Evolutionary conservation across 78 protist genomes (phyloP), one percentile per base, ranked within the genome.

Genomic region (Tieghemostelium lacteum): DNA sequence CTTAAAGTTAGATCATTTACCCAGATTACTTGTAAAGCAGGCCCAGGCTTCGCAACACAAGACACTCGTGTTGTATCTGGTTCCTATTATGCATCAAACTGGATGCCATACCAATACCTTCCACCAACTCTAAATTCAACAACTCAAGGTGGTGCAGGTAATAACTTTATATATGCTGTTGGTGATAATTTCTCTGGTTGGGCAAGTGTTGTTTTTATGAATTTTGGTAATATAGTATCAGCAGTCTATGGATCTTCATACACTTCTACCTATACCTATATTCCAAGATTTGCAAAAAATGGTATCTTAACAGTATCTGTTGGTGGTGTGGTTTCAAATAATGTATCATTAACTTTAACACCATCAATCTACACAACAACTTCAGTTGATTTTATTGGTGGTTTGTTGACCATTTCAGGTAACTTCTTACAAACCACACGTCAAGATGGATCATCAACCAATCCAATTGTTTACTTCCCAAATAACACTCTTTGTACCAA

Each of bases 401-500:
- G 75, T 50, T 5, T 29, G 7, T 49, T 70, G 14, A 70, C 55
- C 14, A 49, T 70, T 50, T 28, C 20, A 26, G 75, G 75, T 28
- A 33, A 70, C 60, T 70, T 29, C 28, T 50, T 70, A 24, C 40
- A 70, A 29, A 70, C 55, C 1, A 7, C 24, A 5, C 5, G 6
- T 26, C 10, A 6, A 17, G 49, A 40, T 28, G 36, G 36, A n/a
- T 31, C 75, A 8, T 28, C 3, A 5, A 70, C 60, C 2, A 24
- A 28, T 2, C 2, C 26, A 12, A 16, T 36, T 2, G 60, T 50
- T 24, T 31, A 10, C 29, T 4, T 70, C 7, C 24, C 6, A 20
- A 6, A 70, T 33, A 24, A 10, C 3, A 20, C 39, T 19, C 29
- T 6, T 37, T 64, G 71, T 37, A 1, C 50, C 2, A 36, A 36